Base-by-base conservation (phyloP, 768 basidiomycete species). In the Boletus vermiculosoides region DNA sequence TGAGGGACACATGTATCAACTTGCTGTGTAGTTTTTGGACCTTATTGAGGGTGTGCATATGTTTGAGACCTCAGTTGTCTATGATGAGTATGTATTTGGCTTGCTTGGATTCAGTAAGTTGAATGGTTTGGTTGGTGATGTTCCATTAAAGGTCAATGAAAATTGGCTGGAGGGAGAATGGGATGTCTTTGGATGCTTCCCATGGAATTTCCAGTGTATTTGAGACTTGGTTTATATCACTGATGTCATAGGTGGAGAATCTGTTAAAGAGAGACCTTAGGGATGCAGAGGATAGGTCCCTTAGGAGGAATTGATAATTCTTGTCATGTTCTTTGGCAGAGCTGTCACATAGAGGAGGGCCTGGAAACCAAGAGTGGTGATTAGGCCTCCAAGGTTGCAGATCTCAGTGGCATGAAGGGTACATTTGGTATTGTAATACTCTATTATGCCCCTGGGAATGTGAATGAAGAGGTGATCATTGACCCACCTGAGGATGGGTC, bases 41-140 rank as follows among this genome's bases (percentile, higher is more conserved):
- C 8, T 30, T 2, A 3, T 30, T 30, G 0, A 30, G 30, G 30
- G 8, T 3, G 3, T 30, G 30, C 37, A 39, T 7, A 1, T 2
- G n/a, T 40, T n/a, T n/a, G n/a, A n/a, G n/a, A n/a, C n/a, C n/a
- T n/a, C n/a, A n/a, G n/a, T n/a, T n/a, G n/a, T n/a, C n/a, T n/a
- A n/a, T 5, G 0, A 40, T n/a, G 4, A n/a, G 16, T 2, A 0
- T n/a, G n/a, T 40, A 40, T 18, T 40, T 40, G 2, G 4, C 10
- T 0, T 1, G 8, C 8, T 40, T 40, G 1, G 39, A 4, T 3
- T 40, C 39, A 10, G 18, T 18, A 0, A 40, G n/a, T 0, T 4
- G 2, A 5, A 42, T 6, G 0, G 22, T 42, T 0, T 4, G 2
- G 0, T 23, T 4, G 1, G 5, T 3, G 2, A 42, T 0, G 22